Percentiles rank a stretch among this genome's conserved stretches.
These are phyloP conservation scores for Glebionis coronaria DNA, from an alignment of 129 eudicot genomes.

Conservation along the genomic window DNA sequence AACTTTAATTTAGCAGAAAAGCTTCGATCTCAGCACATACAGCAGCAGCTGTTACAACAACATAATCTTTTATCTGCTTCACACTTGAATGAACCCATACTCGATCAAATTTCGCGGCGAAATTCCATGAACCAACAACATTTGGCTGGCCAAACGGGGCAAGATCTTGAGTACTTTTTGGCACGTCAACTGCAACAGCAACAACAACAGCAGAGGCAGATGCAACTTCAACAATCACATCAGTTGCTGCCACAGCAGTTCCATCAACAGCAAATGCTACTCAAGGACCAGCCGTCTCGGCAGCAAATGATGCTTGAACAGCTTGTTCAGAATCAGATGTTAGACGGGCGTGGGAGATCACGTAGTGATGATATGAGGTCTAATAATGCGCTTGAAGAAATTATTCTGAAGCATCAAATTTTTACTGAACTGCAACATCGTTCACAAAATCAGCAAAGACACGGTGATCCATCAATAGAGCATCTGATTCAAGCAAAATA, in stretches of 20 bases:
- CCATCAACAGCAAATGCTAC: conserved; percentile 55
- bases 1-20: conserved; percentile 63
- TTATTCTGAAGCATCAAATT: conserved; percentile 62
- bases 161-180: conserved; percentile 61
- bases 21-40: conserved; percentile 57
- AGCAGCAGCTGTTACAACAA: conserved; percentile 68
- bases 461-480: conserved; percentile 65
- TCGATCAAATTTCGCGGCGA: conserved; percentile 40
- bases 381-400: conserved; percentile 60
- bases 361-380: conserved; percentile 52
- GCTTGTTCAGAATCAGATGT: conserved; percentile 65
- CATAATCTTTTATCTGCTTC: conserved; percentile 48
- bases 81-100: conserved; percentile 52
- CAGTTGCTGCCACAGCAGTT: too few species aligned
- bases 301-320: conserved; percentile 71
- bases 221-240: conserved; percentile 43
- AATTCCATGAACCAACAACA: conserved; percentile 55
- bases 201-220: conserved; percentile 38
- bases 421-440: conserved; percentile 73
- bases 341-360: conserved; percentile 51
- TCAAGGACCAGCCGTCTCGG: conserved; percentile 81
- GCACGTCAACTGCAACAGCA: conserved; percentile 81
- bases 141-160: conserved; percentile 48
- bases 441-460: conserved; percentile 46
- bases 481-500: conserved; percentile 73